Conservation (phyloP, 1,139 yeast species). For the Saccharomycopsis phalli region DNA sequence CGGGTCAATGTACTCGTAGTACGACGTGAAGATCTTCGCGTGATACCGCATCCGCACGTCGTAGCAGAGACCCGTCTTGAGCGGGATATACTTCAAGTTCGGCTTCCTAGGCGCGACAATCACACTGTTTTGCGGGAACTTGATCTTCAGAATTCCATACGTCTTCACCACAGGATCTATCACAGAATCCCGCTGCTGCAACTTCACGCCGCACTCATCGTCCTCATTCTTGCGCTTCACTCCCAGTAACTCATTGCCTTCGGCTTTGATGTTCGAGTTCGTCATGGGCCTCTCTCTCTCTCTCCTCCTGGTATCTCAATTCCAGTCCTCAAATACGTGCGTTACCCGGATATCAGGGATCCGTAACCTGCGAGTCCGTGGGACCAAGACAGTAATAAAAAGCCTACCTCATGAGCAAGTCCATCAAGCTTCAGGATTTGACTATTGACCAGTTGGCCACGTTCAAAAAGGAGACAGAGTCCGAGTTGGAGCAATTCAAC, state of each 20-base stretch:
- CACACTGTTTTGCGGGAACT: conserved; percentile 18
- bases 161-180: conserved; percentile 18
- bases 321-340: too few species aligned
- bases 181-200: background rate
- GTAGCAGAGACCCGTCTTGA: conserved; percentile 89
- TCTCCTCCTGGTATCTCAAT: too few species aligned
- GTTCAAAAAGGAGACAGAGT: conserved; percentile 75
- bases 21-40: conserved; percentile 86
- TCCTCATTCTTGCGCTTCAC: background rate
- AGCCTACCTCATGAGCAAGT: conserved; percentile 2
- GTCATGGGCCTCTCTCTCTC: too few species aligned
- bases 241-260: background rate
- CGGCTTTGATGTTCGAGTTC: background rate
- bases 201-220: background rate
- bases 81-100: conserved; percentile 41
- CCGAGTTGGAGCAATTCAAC: conserved; percentile 77
- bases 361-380: too few species aligned
- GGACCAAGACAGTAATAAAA: too few species aligned
- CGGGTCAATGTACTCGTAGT: conserved; percentile 92
- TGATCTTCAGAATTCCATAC: conserved; percentile 19
- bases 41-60: conserved; percentile 98
- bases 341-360: too few species aligned
- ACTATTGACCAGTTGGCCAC: conserved; percentile 64
- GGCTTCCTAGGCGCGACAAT: conserved; percentile 18
- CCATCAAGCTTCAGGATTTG: conserved; percentile 19